Evolutionary conservation across 805 yeast genomes (phyloP).

Genomic region (Lipomyces sp.): DNA sequence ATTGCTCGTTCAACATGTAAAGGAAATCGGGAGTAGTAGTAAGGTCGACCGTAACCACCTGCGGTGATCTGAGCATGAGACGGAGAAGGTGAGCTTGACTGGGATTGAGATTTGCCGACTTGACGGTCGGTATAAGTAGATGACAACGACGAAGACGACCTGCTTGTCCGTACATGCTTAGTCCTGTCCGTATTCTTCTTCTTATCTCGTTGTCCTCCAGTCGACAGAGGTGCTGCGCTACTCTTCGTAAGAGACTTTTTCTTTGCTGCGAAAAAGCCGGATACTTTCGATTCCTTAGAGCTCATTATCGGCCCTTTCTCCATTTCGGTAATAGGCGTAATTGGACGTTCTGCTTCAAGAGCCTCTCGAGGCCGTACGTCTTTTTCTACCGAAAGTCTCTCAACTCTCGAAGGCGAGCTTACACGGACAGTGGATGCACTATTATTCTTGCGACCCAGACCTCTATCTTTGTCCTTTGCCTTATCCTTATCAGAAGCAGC

Average conservation of each 20-base stretch:
- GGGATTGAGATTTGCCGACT: constrained; percentile 9
- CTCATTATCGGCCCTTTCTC: background rate
- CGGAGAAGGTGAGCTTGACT: constrained; percentile 17
- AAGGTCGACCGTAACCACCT: constrained; percentile 10
- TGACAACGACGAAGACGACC: constrained; percentile 26
- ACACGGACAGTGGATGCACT: background rate
- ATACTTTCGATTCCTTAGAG: constrained; percentile 25
- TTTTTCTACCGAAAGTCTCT: constrained; percentile 4
- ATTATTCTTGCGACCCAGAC: background rate
- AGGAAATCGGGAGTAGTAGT: constrained; percentile 64
- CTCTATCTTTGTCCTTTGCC: constrained; percentile 5
- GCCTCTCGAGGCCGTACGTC: background rate
- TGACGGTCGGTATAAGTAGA: constrained; percentile 20
- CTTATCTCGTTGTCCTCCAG: background rate
- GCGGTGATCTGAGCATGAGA: background rate
- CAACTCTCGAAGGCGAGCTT: constrained; percentile 7
- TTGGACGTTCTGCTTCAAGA: constrained; percentile 12
- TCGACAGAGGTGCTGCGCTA: background rate
- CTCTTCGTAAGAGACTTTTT: constrained; percentile 16
- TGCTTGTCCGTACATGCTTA: constrained; percentile 13
- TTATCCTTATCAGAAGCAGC: constrained; percentile 25
- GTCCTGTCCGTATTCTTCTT: background rate
- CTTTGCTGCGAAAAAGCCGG: constrained; percentile 22
- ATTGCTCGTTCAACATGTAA: constrained; percentile 96
- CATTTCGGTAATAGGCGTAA: background rate